A percentile compares a stretch with the other conserved stretches of the same genome.
Conservation (phyloP, 805 yeast species). For the Ogataea nonfermentans region DNA sequence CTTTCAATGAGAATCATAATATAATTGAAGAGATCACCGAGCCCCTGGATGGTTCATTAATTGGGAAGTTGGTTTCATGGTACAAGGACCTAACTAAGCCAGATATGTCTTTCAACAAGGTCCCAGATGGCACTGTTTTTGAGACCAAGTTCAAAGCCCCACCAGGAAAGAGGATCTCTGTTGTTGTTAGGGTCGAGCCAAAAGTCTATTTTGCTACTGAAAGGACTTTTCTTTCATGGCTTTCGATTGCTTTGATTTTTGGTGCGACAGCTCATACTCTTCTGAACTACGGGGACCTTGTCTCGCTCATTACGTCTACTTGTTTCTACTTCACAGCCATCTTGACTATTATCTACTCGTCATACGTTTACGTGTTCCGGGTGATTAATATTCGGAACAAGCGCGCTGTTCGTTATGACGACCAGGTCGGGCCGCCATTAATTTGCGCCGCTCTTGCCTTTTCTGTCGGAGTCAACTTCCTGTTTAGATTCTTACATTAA, state of each 20-base stretch:
- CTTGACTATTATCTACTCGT: constrained; percentile 68
- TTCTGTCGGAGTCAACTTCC: constrained; percentile 62
- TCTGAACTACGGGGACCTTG: constrained; percentile 75
- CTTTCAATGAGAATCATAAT: constrained; percentile 30
- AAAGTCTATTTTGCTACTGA: constrained; percentile 99
- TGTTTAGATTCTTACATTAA: constrained; percentile 46
- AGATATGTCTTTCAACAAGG: constrained; percentile 53
- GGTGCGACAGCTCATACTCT: constrained; percentile 88
- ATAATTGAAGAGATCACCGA: constrained; percentile 28
- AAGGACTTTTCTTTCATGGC: constrained; percentile 91
- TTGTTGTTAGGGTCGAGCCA: constrained; percentile 96
- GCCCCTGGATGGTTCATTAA: constrained; percentile 13
- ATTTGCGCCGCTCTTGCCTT: constrained; percentile 73
- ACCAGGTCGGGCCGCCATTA: constrained; percentile 80
- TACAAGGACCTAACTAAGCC: constrained; percentile 24
- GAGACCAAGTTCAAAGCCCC: constrained; percentile 67
- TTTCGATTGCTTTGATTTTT: constrained; percentile 82
- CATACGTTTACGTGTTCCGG: constrained; percentile 75
- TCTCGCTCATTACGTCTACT: constrained; percentile 76
- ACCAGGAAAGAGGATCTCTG: constrained; percentile 82
- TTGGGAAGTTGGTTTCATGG: constrained; percentile 16
- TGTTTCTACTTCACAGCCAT: constrained; percentile 85
- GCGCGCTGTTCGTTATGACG: constrained; percentile 82
- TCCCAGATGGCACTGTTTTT: constrained; percentile 64
- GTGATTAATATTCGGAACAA: constrained; percentile 79